These are phyloP conservation scores for Monilinia fructigena DNA, from an alignment of 2,329 filamentous ascomycete species.

Conservation along the genomic window DNA sequence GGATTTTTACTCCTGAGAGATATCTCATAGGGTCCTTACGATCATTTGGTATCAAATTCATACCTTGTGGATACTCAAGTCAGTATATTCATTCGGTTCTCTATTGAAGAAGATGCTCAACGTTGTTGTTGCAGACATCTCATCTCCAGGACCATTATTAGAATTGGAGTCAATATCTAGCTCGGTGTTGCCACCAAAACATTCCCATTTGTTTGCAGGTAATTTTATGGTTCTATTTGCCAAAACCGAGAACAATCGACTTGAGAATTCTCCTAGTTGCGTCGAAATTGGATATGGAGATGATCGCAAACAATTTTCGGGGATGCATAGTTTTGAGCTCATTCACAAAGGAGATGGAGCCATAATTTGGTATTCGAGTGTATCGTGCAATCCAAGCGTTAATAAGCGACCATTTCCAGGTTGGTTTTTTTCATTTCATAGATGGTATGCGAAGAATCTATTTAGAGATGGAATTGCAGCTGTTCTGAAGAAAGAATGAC, in stretches of 20 bases:
- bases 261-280: constrained; percentile 18
- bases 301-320: constrained; percentile 25
- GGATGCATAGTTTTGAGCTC: constrained; percentile 27
- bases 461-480: constrained; percentile 2
- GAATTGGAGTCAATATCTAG: constrained; percentile 6
- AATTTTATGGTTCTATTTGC: constrained; percentile 28
- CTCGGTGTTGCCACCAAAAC: constrained; percentile 17
- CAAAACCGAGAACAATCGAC: constrained; percentile 1
- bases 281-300: constrained; percentile 30
- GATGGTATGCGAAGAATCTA: neutral
- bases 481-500: neutral
- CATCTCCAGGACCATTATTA: constrained; percentile 5
- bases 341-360: constrained; percentile 6
- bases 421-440: neutral
- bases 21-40: constrained; percentile 11
- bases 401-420: neutral
- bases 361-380: neutral
- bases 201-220: constrained; percentile 24
- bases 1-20: constrained; percentile 27
- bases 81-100: constrained; percentile 11
- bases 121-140: neutral
- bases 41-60: constrained; percentile 21
- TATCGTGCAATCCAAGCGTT: neutral
- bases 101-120: neutral
- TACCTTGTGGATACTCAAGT: constrained; percentile 21